Conservation (phyloP, 805 yeast species). For the Ogataea allantospora region DNA sequence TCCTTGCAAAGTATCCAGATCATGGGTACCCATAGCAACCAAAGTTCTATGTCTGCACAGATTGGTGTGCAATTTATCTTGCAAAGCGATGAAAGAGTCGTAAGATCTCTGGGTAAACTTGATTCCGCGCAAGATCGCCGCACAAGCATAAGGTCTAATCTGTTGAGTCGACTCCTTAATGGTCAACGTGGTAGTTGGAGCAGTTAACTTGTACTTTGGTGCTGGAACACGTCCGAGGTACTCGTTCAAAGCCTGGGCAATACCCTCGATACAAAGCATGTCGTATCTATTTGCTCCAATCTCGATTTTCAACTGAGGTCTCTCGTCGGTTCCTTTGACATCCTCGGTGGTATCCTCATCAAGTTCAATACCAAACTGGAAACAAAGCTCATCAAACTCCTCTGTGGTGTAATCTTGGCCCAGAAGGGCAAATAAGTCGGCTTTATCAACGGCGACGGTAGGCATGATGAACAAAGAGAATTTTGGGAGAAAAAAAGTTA, state of each 20-base stretch:
- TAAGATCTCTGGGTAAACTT: slow-evolving; percentile 80
- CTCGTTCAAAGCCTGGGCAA: slow-evolving; percentile 90
- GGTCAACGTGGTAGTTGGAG: slow-evolving; percentile 63
- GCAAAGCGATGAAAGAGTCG: slow-evolving; percentile 92
- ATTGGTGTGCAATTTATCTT: slow-evolving; percentile 93
- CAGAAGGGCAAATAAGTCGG: slow-evolving; percentile 80
- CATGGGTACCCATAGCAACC: slow-evolving; percentile 99
- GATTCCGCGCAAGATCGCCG: slow-evolving; percentile 86
- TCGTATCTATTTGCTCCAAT: slow-evolving; percentile 98
- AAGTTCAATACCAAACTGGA: slow-evolving; percentile 94
- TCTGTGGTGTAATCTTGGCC: slow-evolving; percentile 71
- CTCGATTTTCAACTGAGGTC: slow-evolving; percentile 97
- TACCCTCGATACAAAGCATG: slow-evolving; percentile 97
- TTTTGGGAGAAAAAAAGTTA: slow-evolving; percentile 9
- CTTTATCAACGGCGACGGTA: slow-evolving; percentile 92
- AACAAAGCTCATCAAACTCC: slow-evolving; percentile 95
- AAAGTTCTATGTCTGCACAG: slow-evolving; percentile 95
- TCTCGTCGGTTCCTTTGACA: slow-evolving; percentile 67
- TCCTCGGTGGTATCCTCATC: slow-evolving; percentile 95
- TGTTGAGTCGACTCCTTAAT: slow-evolving; percentile 70
- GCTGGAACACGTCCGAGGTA: slow-evolving; percentile 68
- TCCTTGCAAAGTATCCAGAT: slow-evolving; percentile 75
- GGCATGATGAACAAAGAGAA: slow-evolving; percentile 61
- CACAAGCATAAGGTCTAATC: slow-evolving; percentile 91
- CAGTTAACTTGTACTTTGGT: slow-evolving; percentile 65